A percentile compares a stretch with the other conserved stretches of the same genome.
phyloP scores from a whole-genome alignment of 2,329 filamentous ascomycete species.

The Trichoderma koningiopsis region DNA sequence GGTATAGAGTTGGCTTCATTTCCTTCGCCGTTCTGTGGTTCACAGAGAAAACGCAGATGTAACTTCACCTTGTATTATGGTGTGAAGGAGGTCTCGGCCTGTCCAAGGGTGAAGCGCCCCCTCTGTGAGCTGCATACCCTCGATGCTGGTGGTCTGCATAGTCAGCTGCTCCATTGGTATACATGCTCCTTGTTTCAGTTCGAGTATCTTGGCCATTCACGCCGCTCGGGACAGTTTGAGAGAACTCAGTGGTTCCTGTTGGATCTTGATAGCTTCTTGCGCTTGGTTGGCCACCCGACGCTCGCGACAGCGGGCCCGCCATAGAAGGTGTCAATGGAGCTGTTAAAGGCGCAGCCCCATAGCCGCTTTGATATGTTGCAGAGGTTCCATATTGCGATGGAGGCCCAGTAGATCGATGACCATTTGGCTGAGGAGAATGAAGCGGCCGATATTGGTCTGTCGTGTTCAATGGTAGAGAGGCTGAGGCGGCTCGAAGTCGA shows the following conservation, averaged over 20 bases:
- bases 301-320: conserved; percentile 23
- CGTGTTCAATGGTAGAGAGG: conserved; percentile 47
- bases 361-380: conserved; percentile 52
- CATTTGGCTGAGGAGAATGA: conserved; percentile 22
- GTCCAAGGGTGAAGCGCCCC: neutral
- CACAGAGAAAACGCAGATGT: neutral
- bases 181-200: conserved; percentile 51
- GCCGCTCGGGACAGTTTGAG: conserved; percentile 44
- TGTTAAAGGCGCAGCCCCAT: conserved; percentile 56
- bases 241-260: conserved; percentile 55
- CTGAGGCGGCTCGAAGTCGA: conserved; percentile 53
- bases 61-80: neutral
- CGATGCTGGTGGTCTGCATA: conserved; percentile 27
- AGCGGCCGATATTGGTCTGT: conserved; percentile 49
- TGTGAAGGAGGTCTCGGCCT: conserved; percentile 9
- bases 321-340: conserved; percentile 40
- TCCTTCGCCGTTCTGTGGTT: neutral
- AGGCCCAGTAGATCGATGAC: conserved; percentile 29
- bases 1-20: too few relatives aligned
- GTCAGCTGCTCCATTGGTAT: conserved; percentile 40
- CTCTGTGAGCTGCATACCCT: conserved; percentile 11
- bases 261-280: conserved; percentile 54
- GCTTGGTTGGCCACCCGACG: conserved; percentile 35
- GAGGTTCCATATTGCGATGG: conserved; percentile 48
- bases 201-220: conserved; percentile 38